Conservation (phyloP, 2,329 filamentous ascomycete genomes). For the Arachnomyces sp. region DNA sequence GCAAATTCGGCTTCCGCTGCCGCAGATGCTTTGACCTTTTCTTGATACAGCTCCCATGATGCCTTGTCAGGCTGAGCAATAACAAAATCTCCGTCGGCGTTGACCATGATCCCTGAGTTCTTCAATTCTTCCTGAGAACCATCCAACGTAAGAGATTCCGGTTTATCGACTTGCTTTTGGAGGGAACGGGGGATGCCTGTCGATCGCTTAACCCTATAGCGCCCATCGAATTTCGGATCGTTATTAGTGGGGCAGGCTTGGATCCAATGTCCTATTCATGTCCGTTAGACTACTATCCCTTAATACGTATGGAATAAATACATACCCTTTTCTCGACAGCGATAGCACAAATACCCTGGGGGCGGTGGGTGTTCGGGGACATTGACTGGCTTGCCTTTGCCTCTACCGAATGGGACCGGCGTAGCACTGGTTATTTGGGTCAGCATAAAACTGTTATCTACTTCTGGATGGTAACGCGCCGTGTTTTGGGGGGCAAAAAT, state of each 20-base stretch:
- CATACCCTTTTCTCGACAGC: slow-evolving; percentile 80
- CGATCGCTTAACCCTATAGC: slow-evolving; percentile 86
- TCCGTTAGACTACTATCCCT: slow-evolving; percentile 19
- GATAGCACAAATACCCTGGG: slow-evolving; percentile 89
- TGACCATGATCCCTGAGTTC: slow-evolving; percentile 89
- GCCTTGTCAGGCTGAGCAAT: slow-evolving; percentile 92
- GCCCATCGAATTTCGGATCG: slow-evolving; percentile 89
- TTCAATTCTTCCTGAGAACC: slow-evolving; percentile 72
- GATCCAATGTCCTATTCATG: slow-evolving; percentile 74
- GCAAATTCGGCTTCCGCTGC: slow-evolving; percentile 74
- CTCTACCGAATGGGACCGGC: slow-evolving; percentile 34
- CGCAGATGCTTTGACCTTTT: slow-evolving; percentile 79
- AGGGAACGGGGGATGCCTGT: slow-evolving; percentile 96
- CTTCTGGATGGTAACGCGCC: too few species aligned
- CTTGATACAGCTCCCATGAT: slow-evolving; percentile 94
- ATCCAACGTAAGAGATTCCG: slow-evolving; percentile 62
- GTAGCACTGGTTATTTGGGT: slow-evolving; percentile 35
- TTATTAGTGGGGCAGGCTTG: slow-evolving; percentile 97
- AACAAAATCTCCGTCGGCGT: slow-evolving; percentile 94
- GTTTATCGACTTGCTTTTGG: slow-evolving; percentile 90
- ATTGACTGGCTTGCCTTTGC: slow-evolving; percentile 43
- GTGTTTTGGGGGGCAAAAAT: too few species aligned
- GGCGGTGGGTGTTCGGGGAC: slow-evolving; percentile 91
- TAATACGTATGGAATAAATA: slow-evolving; percentile 2
- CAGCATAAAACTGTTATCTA: slow-evolving; percentile 15